Percentiles rank a stretch among this genome's conserved stretches.
These are phyloP conservation scores for Phalaenopsis hybrid DNA, from an alignment of 116 monocot genomes.

Conservation along the genomic window DNA sequence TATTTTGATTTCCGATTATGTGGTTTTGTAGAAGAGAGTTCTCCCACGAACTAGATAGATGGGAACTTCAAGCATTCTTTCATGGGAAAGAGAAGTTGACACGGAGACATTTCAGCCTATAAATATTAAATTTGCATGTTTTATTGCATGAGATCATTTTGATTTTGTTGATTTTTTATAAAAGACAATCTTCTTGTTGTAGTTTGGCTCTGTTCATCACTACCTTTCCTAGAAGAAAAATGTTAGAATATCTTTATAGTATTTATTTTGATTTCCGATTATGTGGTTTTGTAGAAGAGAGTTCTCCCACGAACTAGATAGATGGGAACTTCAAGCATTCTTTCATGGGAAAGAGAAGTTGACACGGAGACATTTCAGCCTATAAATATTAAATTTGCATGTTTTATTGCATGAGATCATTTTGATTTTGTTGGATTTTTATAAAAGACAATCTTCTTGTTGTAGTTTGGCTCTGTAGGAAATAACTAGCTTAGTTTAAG, in stretches of 20 bases:
- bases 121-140: neutral
- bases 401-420: neutral
- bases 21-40: neutral
- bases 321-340: neutral
- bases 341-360: no score
- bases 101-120: neutral
- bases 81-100: no score
- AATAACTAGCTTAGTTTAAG: no score
- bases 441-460: neutral
- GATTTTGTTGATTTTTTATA: neutral
- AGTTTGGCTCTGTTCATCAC: neutral
- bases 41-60: neutral
- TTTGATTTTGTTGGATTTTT: neutral
- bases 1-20: neutral
- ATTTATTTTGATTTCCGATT: neutral
- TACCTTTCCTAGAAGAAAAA: neutral
- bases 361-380: neutral
- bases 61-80: neutral
- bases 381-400: neutral
- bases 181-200: neutral
- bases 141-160: neutral
- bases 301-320: neutral
- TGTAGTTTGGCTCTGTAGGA: no score
- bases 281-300: neutral
- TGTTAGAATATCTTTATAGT: neutral